phyloP scores from a whole-genome alignment of 192 early-diverging fungal species.

The Coemansia sp. region DNA sequence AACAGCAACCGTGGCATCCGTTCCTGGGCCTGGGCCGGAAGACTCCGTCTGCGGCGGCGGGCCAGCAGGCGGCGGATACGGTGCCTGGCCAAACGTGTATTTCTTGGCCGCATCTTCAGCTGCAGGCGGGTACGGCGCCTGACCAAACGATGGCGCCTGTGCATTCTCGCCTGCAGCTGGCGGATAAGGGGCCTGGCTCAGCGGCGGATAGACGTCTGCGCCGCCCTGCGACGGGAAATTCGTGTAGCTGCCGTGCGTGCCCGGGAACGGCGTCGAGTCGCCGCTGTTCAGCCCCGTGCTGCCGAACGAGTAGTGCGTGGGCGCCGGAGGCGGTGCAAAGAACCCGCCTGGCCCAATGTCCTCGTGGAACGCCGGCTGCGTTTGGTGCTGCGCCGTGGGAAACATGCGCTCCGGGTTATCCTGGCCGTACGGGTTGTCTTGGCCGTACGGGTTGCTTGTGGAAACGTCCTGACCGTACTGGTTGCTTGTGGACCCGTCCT shows the following conservation, averaged over 20 bases:
- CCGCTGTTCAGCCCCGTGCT: not conserved
- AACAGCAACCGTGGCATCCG: not conserved
- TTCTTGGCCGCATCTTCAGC: not conserved
- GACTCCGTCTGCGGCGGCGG: not conserved
- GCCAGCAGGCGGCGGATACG: not conserved
- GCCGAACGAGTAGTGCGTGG: conserved; percentile 1
- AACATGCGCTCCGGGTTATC: conserved; percentile 1
- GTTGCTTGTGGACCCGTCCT: not conserved
- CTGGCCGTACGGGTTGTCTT: conserved; percentile 1
- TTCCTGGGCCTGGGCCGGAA: not conserved
- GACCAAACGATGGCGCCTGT: not conserved
- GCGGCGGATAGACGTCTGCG: conserved; percentile 16
- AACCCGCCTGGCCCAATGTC: conserved; percentile 26
- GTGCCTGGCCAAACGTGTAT: conserved; percentile 2
- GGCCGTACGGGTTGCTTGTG: not conserved
- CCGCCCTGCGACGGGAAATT: conserved; percentile 16
- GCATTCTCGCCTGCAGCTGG: conserved; percentile 1
- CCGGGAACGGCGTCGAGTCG: conserved; percentile 2
- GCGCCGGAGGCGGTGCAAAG: conserved; percentile 13
- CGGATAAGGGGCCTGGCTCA: conserved; percentile 15
- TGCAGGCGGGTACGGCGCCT: conserved; percentile 8
- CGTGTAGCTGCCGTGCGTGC: conserved; percentile 9
- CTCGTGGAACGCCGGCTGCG: conserved; percentile 3
- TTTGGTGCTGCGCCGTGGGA: not conserved
- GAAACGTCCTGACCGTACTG: not conserved